Evolutionary conservation across 306 rosid species (phyloP).

Genomic region (Prunus persica): Prunus_persica_NCBIv2 NC_034014.1:28649001-28649500

Average conservation of each 20-base stretch:
- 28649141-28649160: too few species aligned
- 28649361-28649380: slow-evolving; percentile 20
- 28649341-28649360: slow-evolving; percentile 20
- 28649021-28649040: slow-evolving; percentile 17
- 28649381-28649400: slow-evolving; percentile 22
- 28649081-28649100: slow-evolving; percentile 24
- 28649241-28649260: slow-evolving; percentile 19
- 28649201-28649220: slow-evolving; percentile 6
- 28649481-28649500: slow-evolving; percentile 18
- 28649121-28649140: too few species aligned
- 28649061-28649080: slow-evolving; percentile 26
- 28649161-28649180: too few species aligned
- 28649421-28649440: slow-evolving; percentile 17
- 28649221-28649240: slow-evolving; percentile 33
- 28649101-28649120: too few species aligned
- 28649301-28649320: slow-evolving; percentile 17
- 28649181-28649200: too few species aligned
- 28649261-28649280: slow-evolving; percentile 11
- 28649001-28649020: slow-evolving; percentile 28
- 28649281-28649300: slow-evolving; percentile 19
- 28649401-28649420: slow-evolving; percentile 14
- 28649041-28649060: slow-evolving; percentile 13
- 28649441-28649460: slow-evolving; percentile 22
- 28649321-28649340: slow-evolving; percentile 27
- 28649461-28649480: slow-evolving; percentile 25